phyloP scores from a whole-genome alignment of 23 red algal genomes.

The Gracilaria domingensis region DNA sequence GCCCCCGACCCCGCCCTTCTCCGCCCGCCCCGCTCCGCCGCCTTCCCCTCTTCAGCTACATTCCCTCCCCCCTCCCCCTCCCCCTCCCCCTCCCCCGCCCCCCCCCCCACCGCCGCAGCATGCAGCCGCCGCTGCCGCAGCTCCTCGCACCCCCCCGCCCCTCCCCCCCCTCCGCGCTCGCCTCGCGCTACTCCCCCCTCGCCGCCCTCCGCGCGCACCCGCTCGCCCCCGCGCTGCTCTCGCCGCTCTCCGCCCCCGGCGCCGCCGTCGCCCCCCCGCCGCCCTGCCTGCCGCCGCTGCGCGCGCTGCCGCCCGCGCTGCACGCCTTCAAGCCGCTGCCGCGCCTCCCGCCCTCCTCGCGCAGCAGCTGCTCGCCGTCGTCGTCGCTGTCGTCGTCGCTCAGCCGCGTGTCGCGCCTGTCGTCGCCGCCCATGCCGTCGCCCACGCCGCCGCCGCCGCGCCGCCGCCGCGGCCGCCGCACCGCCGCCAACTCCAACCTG shows the following conservation, averaged over 20 bases:
- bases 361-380: background rate
- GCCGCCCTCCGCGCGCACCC: too few species aligned
- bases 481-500: slow-evolving; percentile 20
- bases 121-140: too few species aligned
- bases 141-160: background rate
- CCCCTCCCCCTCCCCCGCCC: too few species aligned
- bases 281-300: background rate
- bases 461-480: slow-evolving; percentile 14
- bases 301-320: background rate
- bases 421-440: background rate
- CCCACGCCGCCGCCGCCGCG: background rate
- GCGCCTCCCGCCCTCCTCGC: background rate
- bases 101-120: too few species aligned
- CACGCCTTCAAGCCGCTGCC: slow-evolving; percentile 7
- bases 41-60: too few species aligned
- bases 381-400: background rate
- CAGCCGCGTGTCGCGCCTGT: background rate
- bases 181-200: too few species aligned
- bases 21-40: too few species aligned
- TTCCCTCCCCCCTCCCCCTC: too few species aligned
- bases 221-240: too few species aligned
- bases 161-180: too few species aligned
- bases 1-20: too few species aligned
- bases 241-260: background rate
- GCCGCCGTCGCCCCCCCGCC: too few species aligned